Evolutionary conservation across 306 rosid species (phyloP).

Genomic region (Purshia tridentata): DNA sequence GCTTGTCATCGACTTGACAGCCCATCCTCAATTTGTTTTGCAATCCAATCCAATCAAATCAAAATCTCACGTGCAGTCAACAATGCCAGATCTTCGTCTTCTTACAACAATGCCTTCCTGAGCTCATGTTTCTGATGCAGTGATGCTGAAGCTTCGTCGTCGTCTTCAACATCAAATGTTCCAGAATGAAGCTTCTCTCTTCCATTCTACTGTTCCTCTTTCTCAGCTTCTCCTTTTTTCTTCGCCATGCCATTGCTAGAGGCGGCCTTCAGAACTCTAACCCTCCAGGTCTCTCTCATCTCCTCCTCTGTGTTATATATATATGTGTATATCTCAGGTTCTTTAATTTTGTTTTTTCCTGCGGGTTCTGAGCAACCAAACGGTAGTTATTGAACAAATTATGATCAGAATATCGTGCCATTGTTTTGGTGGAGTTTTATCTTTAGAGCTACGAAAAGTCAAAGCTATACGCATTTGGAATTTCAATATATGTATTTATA

Average conservation of each 20-base stretch:
- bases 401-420: neutral
- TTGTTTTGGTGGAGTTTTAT: too few species aligned
- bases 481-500: too few species aligned
- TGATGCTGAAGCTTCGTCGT: neutral
- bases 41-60: too few species aligned
- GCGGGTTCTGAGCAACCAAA: neutral
- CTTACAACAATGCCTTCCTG: slow-evolving; percentile 12
- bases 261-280: slow-evolving; percentile 37
- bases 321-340: neutral
- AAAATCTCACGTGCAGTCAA: too few species aligned
- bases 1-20: too few species aligned
- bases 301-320: neutral
- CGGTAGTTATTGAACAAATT: neutral
- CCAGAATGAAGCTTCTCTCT: slow-evolving; percentile 25
- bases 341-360: too few species aligned
- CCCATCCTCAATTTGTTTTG: too few species aligned
- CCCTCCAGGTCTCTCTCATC: slow-evolving; percentile 47
- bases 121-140: too few species aligned
- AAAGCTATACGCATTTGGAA: neutral
- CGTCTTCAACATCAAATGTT: neutral
- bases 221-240: slow-evolving; percentile 31
- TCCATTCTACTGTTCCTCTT: slow-evolving; percentile 45
- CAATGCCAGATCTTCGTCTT: too few species aligned
- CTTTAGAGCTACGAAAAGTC: neutral
- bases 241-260: slow-evolving; percentile 40